Percentiles rank a stretch among this genome's conserved stretches.
phyloP scores from a whole-genome alignment of 2,329 filamentous ascomycete species.

The Aaosphaeria arxii region DNA sequence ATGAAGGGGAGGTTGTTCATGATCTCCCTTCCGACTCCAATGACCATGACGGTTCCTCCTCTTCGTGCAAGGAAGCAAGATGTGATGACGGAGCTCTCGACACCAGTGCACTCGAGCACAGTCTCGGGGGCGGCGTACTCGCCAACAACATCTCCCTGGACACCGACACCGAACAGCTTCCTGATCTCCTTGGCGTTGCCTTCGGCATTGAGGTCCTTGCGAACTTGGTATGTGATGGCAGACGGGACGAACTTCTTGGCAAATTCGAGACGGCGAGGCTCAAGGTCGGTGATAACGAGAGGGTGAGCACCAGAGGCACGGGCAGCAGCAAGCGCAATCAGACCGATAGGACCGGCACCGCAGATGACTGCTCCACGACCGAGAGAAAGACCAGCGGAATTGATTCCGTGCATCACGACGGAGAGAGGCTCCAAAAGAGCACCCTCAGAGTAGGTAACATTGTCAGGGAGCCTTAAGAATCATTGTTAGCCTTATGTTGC shows the following conservation, averaged over 20 bases:
- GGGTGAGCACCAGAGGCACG: constrained; percentile 63
- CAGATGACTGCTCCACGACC: constrained; percentile 58
- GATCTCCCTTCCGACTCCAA: constrained; percentile 59
- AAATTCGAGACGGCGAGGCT: constrained; percentile 55
- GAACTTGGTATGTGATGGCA: constrained; percentile 54
- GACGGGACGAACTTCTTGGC: constrained; percentile 57
- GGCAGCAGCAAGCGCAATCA: constrained; percentile 60
- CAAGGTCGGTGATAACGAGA: constrained; percentile 62
- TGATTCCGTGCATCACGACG: constrained; percentile 61
- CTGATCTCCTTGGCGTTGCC: constrained; percentile 54
- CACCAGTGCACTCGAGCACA: constrained; percentile 64
- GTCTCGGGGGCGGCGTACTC: constrained; percentile 59
- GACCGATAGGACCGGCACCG: constrained; percentile 63
- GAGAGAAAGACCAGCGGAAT: constrained; percentile 51
- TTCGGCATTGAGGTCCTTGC: constrained; percentile 44
- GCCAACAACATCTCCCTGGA: constrained; percentile 15
- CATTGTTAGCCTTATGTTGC: background rate
- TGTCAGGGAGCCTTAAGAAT: constrained; percentile 48
- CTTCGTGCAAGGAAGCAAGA: constrained; percentile 56
- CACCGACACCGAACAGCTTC: constrained; percentile 49
- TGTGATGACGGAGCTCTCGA: constrained; percentile 61
- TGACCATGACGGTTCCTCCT: constrained; percentile 61
- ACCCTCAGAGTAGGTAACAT: constrained; percentile 56
- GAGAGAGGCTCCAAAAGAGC: constrained; percentile 64
- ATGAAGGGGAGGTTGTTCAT: constrained; percentile 68